Conservation (phyloP, 495 filamentous ascomycete genomes). For the Neurospora sp. region DNA sequence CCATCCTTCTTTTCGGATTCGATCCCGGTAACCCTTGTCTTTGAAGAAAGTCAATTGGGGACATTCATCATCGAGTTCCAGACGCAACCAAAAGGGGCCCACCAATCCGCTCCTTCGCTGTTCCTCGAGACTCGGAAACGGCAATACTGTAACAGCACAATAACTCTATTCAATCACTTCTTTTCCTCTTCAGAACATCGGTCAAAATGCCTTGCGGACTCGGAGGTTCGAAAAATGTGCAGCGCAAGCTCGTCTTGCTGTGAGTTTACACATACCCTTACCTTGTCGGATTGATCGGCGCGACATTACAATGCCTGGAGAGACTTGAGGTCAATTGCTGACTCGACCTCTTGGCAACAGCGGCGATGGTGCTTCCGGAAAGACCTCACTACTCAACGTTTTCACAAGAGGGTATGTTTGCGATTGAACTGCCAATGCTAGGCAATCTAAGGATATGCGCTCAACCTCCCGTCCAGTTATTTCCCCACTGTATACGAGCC, state of each 20-base stretch:
- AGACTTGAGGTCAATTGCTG: constrained; percentile 13
- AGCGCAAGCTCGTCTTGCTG: constrained; percentile 96
- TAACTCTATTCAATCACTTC: not conserved
- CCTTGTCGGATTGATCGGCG: not conserved
- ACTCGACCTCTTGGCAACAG: constrained; percentile 36
- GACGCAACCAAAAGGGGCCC: not conserved
- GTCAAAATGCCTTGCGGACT: constrained; percentile 49
- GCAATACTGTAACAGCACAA: not conserved
- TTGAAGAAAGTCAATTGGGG: not conserved
- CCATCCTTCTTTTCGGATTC: not conserved
- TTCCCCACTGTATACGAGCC: constrained; percentile 99
- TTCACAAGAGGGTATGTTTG: constrained; percentile 84
- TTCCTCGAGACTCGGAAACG: not conserved
- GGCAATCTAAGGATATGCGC: not conserved
- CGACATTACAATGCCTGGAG: not conserved
- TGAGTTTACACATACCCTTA: constrained; percentile 38
- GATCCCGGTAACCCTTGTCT: not conserved
- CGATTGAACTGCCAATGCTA: not conserved
- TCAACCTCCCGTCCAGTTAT: constrained; percentile 47
- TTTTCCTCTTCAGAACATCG: not conserved
- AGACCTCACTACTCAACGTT: constrained; percentile 94
- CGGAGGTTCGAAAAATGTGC: constrained; percentile 64
- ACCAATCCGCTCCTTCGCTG: not conserved
- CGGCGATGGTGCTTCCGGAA: constrained; percentile 95
- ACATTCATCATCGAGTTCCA: not conserved